Evolutionary conservation across 2,329 filamentous ascomycete species (phyloP), one percentile per base, ranked within the genome.

Genomic region (Pseudocercospora macadamiae): DNA sequence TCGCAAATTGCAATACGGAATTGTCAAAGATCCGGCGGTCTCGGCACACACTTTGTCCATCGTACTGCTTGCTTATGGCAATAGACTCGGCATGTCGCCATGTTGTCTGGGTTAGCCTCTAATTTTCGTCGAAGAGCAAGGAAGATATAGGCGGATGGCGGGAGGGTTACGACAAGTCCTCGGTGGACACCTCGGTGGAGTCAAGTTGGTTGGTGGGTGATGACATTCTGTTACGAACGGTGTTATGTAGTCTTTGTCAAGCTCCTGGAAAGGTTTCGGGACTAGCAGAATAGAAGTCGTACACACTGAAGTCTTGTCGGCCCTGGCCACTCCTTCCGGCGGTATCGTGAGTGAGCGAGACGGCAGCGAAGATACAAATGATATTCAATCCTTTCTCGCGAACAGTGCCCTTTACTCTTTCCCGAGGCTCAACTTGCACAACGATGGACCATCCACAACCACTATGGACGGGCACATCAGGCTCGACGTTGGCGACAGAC

Each of bases 401-500:
- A 4, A 6, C 5, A 18, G n/a, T 32, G n/a, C 26, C 30, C n/a
- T 12, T 28, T 30, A 16, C n/a, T 9, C 10, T 14, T 48, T 12
- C n/a, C 14, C 21, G 7, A 10, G 14, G 23, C 2, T 18, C 16
- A 21, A 49, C 7, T 3, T 49, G 26, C 25, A 21, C 18, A 32
- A 28, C 16, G n/a, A 49, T 49, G 45, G 45, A 49, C 26, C 26
- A 28, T 32, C 45, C 45, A 6, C 45, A 49, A n/a, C 26, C 45
- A 4, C 19, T 32, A 18, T 32, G 14, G 25, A 25, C 19, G 14
- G 45, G 45, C 14, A 28, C 45, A 18, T 49, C 45, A n/a, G 45
- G 26, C 14, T 49, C 45, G 4, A 49, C 45, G 9, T 12, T 32
- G 18, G 45, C 19, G 25, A 49, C 25, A 49, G 45, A 49, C 45